Base-by-base conservation (phyloP, 805 yeast species). In the Cyberlindnera euphorbiiphila region DNA sequence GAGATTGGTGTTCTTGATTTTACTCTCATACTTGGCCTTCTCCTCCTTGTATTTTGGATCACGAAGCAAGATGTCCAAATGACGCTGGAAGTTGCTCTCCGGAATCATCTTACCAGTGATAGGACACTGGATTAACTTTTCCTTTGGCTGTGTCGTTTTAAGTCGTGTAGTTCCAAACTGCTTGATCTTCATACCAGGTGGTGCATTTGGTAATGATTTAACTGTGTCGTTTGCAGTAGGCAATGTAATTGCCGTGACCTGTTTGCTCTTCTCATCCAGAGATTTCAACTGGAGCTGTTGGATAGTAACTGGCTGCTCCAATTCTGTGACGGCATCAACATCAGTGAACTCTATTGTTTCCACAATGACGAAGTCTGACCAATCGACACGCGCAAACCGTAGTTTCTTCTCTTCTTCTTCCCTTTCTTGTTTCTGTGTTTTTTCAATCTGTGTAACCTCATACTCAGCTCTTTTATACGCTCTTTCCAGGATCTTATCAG, bases 31-130 rank as follows among this genome's bases (percentile, higher is more conserved):
- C 28, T 68, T 74, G 20, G 45, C 61, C 51, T 76, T 78, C 57
- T 86, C 87, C 39, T 76, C 77, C 46, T 76, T 72, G 61, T 85
- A 85, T 47, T 75, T 68, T 3, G 96, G 95, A 59, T 89, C 95
- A 30, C 89, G 62, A 25, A 85, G 64, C 38, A 83, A 64, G 12
- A 78, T 72, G 42, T 75, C 72, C 47, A 89, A 65, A 56, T 91
- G 97, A 43, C 71, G 72, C 42, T 76, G 81, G 54, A 83, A 86
- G 45, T 80, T 65, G 28, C 71, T 68, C 49, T 84, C 93, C 1
- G 89, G 82, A 2, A 89, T 72, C 53, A 71, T 51, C 50, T 77
- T 71, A 2, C 81, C 81, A 0, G 96, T 85, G 27, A 85, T 66
- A n/a, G 96, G 96, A 54, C 96, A 86, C 45, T 66, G 71, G 27